These are phyloP conservation scores for Fonsecaea monophora DNA, from an alignment of 2,329 filamentous ascomycete genomes.

Conservation along the genomic window DNA sequence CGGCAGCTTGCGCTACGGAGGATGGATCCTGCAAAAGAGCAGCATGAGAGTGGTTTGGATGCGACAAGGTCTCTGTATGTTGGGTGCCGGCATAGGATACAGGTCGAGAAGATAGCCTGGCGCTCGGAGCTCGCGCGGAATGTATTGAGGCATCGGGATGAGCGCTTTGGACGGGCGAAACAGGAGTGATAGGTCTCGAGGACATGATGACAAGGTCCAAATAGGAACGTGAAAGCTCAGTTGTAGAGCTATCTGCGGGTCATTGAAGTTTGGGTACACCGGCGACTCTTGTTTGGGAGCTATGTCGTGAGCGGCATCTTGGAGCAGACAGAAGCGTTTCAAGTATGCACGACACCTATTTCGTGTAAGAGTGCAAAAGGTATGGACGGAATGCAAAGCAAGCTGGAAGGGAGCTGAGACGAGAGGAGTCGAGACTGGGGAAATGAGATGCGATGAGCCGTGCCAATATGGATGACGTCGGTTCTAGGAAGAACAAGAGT, in stretches of 20 bases:
- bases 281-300: constrained; percentile 10
- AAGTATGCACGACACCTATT: constrained; percentile 5
- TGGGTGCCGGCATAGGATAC: constrained; percentile 49
- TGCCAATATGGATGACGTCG: constrained; percentile 36
- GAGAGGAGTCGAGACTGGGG: constrained; percentile 24
- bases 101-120: constrained; percentile 46
- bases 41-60: constrained; percentile 47
- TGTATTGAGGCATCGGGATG: constrained; percentile 28
- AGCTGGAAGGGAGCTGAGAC: constrained; percentile 21
- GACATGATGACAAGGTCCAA: constrained; percentile 32
- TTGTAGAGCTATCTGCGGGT: constrained; percentile 13
- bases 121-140: constrained; percentile 28
- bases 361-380: constrained; percentile 10
- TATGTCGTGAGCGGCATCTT: constrained; percentile 24
- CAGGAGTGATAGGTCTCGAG: constrained; percentile 44
- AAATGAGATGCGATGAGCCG: constrained; percentile 28
- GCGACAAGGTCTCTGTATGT: constrained; percentile 28
- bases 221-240: constrained; percentile 8
- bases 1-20: constrained; percentile 46
- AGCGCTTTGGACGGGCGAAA: constrained; percentile 27
- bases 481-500: constrained; percentile 23
- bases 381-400: constrained; percentile 6
- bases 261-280: background rate
- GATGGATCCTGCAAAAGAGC: constrained; percentile 43
- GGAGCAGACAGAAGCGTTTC: constrained; percentile 5